Base-by-base conservation (phyloP, 495 filamentous ascomycete species). In the Thozetella sp. region DNA sequence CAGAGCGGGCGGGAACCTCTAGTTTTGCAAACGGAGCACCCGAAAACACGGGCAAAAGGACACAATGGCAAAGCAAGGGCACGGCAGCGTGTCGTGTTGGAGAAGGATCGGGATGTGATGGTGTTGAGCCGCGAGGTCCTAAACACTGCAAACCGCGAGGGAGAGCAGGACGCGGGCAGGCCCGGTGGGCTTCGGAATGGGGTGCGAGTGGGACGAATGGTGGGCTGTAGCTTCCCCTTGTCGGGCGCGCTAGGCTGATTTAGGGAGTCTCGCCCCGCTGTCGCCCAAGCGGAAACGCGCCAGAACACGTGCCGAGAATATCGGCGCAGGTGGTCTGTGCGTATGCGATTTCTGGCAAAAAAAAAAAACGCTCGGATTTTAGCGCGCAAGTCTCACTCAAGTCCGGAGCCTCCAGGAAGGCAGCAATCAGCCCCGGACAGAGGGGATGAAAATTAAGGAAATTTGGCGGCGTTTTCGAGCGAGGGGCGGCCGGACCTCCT, bases 331-430 rank as follows among this genome's bases (percentile, higher is more conserved):
- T 34, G 27, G 52, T 25, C 25, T 24, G 52, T 26, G 52, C 52
- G 52, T 6, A 10, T 4, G 4, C 4, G 52, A 34, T 30, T 54
- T 54, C 50, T 25, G 50, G 52, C 52, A 54, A 54, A 54, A 54
- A 26, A 25, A 22, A 54, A 54, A 54, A 54, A 26, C 6, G 52
- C 52, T 54, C 52, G 52, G 52, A 26, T 25, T 54, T 54, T 54
- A 54, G 52, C 52, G 52, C 52, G n/a, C n/a, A 30, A 34, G 17
- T 54, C 25, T 26, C 17, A 34, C 25, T 3, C 52, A 54, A 34
- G 13, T 54, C 52, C 52, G 52, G 52, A 27, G 52, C 52, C 25
- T 9, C 10, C 15, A 26, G 13, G 25, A 10, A 34, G 52, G 52
- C 52, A 26, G 52, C 52, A 54, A 27, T 25, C 25, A 26, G n/a